These are phyloP conservation scores for Linum tenue DNA, from an alignment of 345 rosid genomes.

Conservation along the genomic window DNA sequence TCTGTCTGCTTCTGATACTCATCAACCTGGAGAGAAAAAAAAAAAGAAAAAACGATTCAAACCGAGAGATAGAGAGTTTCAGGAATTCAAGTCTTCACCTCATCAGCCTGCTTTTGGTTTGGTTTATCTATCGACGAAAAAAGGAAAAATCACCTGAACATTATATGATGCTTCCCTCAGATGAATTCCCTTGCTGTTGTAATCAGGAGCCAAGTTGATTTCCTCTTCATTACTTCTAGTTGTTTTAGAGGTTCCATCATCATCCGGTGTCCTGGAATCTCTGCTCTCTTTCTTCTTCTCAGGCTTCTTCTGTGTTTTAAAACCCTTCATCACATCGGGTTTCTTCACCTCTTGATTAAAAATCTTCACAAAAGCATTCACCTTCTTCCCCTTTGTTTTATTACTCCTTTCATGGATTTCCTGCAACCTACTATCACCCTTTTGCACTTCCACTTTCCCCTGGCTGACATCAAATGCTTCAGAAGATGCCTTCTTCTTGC, in stretches of 20 bases:
- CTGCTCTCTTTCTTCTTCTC: conserved; percentile 27
- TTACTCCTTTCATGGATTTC: conserved; percentile 27
- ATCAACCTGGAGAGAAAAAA: conserved; percentile 23
- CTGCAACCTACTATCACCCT: conserved; percentile 14
- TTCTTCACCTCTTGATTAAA: conserved; percentile 52
- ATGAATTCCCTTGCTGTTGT: conserved; percentile 8
- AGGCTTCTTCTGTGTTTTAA: conserved; percentile 30
- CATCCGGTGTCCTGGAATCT: conserved; percentile 14
- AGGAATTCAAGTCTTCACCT: not conserved
- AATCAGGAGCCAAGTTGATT: conserved; percentile 12
- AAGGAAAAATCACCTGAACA: conserved; percentile 13
- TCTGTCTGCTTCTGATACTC: conserved; percentile 19
- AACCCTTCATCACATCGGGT: conserved; percentile 12
- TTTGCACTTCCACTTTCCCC: conserved; percentile 33
- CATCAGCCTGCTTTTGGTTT: not conserved
- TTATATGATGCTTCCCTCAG: not conserved
- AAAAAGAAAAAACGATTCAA: not conserved
- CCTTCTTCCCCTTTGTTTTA: conserved; percentile 41
- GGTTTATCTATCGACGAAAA: not conserved
- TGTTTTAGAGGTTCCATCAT: conserved; percentile 19
- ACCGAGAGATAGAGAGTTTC: not conserved
- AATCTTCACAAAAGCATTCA: conserved; percentile 66
- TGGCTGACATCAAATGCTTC: conserved; percentile 18
- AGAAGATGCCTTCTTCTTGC: conserved; percentile 14
- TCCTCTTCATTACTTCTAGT: conserved; percentile 17